These are phyloP conservation scores for Pleurotus tuber-regium DNA, from an alignment of 768 basidiomycete species.

Conservation along the genomic window DNA sequence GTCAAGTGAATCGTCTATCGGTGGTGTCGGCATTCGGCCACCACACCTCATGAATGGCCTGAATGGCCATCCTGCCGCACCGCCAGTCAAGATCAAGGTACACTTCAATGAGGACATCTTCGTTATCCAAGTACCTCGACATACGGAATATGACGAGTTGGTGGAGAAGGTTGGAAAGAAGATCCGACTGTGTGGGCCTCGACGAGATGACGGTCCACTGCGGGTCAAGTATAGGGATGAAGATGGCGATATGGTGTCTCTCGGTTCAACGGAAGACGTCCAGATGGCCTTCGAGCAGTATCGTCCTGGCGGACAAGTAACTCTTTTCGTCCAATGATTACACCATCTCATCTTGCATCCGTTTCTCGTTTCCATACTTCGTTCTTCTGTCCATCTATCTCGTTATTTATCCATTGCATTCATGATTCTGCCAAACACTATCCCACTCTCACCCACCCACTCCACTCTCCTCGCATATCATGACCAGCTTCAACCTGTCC, in stretches of 20 bases:
- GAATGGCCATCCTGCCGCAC: slow-evolving; percentile 23
- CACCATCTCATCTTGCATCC: slow-evolving; percentile 10
- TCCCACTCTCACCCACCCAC: background rate
- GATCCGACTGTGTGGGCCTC: slow-evolving; percentile 86
- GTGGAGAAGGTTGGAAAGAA: slow-evolving; percentile 91
- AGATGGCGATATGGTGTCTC: slow-evolving; percentile 86
- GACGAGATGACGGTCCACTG: slow-evolving; percentile 75
- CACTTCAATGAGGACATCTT: slow-evolving; percentile 95
- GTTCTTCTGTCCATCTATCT: slow-evolving; percentile 10
- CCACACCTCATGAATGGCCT: slow-evolving; percentile 57
- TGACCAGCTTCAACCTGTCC: slow-evolving; percentile 4
- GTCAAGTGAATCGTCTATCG: slow-evolving; percentile 81
- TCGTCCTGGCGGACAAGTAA: slow-evolving; percentile 77
- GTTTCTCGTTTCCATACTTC: slow-evolving; percentile 6
- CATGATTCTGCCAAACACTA: slow-evolving; percentile 10
- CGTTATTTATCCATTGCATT: slow-evolving; percentile 9
- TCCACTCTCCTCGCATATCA: background rate
- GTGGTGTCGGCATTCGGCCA: slow-evolving; percentile 50
- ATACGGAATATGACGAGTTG: slow-evolving; percentile 77
- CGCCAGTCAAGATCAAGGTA: slow-evolving; percentile 87
- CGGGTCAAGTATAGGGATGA: slow-evolving; percentile 90
- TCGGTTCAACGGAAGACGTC: slow-evolving; percentile 90
- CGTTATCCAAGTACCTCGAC: slow-evolving; percentile 83
- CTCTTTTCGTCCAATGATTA: slow-evolving; percentile 71
- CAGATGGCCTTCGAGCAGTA: slow-evolving; percentile 91